Base-by-base conservation (phyloP, 192 early-diverging fungal species). In the Spinellus fusiger region DNA sequence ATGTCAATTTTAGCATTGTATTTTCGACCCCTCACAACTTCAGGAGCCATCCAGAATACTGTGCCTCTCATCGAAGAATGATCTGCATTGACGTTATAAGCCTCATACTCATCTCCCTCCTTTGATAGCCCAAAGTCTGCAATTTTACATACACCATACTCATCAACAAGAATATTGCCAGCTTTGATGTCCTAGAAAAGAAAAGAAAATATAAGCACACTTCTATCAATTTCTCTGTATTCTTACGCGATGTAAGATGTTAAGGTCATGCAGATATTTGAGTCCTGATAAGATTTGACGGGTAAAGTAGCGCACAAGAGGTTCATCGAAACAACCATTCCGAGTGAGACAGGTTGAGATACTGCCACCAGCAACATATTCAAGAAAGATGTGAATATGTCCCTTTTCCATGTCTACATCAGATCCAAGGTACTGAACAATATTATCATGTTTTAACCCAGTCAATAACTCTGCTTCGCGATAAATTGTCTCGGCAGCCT, bases 61-160 rank as follows among this genome's bases (percentile, higher is more conserved):
- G 91, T 84, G 5, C 90, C 90, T 64, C 85, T 76, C 35, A 91
- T 66, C 6, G 13, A 20, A 4, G 59, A 61, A 9, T 61, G 49
- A 15, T 61, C 26, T 18, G 47, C 20, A 29, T 32, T 49, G 20
- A 33, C 12, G 23, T 51, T 33, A 22, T 61, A 51, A 12, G 49
- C 40, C 10, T 44, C 47, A 12, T 28, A 46, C 13, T 59, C 23
- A 5, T 28, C 20, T 20, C 80, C 87, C 63, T 86, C 84, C 56
- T 93, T 94, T 12, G 93, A 95, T 13, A 96, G 87, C 20, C 95
- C 95, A 80, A 98, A 98, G 69, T 98, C 95, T 8, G 90, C 89
- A 32, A 98, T 98, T 74, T 98, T 98, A 53, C 91, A 92, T 13
- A 89, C 80, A 9, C 89, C 89, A 6, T 81, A 71, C 27, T 88